Conservation (phyloP, 768 basidiomycete genomes). For the Lactifluus volemus region DNA sequence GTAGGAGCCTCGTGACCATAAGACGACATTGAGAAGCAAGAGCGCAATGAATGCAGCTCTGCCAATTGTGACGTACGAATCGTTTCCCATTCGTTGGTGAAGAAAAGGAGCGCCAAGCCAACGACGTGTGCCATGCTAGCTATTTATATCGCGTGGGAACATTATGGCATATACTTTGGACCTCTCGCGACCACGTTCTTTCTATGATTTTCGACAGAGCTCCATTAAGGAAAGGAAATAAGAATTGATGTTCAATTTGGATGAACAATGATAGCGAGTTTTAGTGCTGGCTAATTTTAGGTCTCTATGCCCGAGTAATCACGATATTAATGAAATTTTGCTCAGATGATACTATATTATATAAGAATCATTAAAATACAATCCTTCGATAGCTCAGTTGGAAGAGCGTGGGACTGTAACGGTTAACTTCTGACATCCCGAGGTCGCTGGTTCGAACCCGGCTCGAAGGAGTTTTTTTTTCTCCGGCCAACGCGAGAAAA, state of each 20-base stretch:
- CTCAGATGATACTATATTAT: not conserved
- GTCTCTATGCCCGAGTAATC: not conserved
- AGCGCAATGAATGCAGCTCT: conserved; percentile 44
- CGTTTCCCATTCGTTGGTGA: conserved; percentile 21
- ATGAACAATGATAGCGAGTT: too few species aligned
- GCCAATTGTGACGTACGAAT: conserved; percentile 30
- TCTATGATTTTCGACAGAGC: not conserved
- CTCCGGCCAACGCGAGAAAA: not conserved
- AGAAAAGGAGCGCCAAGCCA: too few species aligned
- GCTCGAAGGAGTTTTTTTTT: conserved; percentile 23
- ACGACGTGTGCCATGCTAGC: too few species aligned
- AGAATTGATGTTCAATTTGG: not conserved
- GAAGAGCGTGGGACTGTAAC: conserved; percentile 31
- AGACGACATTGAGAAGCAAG: conserved; percentile 47
- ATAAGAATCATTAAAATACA: rapidly evolving
- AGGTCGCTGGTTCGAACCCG: conserved; percentile 29
- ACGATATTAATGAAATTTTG: not conserved
- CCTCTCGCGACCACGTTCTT: not conserved
- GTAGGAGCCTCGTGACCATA: conserved; percentile 47
- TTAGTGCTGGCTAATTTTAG: too few species aligned
- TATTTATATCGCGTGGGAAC: not conserved
- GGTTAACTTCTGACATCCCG: conserved; percentile 20
- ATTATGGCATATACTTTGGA: not conserved
- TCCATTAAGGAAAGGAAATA: not conserved
- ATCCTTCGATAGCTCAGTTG: conserved; percentile 29